Evolutionary conservation across 176 grass and related monocot genomes (phyloP), one percentile per base, ranked within the genome.

Genomic region (Ensete ventricosum): DNA sequence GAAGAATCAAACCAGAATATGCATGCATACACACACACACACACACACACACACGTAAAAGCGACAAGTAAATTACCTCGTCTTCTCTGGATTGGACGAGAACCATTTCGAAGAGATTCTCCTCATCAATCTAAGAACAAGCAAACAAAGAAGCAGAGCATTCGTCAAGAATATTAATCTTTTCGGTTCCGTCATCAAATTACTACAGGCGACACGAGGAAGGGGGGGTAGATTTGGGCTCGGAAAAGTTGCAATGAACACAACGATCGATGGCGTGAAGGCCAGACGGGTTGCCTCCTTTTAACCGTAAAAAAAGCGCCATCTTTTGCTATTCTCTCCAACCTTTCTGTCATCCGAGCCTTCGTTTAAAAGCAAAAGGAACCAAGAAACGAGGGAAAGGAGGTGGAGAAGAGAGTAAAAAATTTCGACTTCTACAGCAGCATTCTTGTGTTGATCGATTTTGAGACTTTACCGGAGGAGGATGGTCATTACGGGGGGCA

Each of bases 71-170:
- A 24, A 21, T 73, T 81, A 96, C 94, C 75, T 94, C 88, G 22
- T 87, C 85, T 76, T 84, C 84, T 60, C 73, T 69, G 66, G 86
- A 80, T 80, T 84, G 75, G 64, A 93, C 77, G 12, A 88, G 83
- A 73, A 85, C 87, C 27, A 83, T 77, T 0, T 87, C 64, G 54
- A 90, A 87, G 23, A 53, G 17, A 74, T 34, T 83, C 50, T 88
- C 83, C 73, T 85, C 84, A 58, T 87, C 85, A 9, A 73, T 69
- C 87, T 82, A 50, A 11, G 7, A 24, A 64, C 4, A 2, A 66
- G 76, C 53, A 19, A 50, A 57, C 29, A n/a, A 63, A 51, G 20
- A 34, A 14, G n/a, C n/a, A 72, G 65, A 76, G 67, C 48, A 22
- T 21, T 50, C 8, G 17, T 62, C 72, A 11, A 4, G 34, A 43